phyloP scores from a whole-genome alignment of 2,329 filamentous ascomycete genomes.

The Juglanconis juglandina region DNA sequence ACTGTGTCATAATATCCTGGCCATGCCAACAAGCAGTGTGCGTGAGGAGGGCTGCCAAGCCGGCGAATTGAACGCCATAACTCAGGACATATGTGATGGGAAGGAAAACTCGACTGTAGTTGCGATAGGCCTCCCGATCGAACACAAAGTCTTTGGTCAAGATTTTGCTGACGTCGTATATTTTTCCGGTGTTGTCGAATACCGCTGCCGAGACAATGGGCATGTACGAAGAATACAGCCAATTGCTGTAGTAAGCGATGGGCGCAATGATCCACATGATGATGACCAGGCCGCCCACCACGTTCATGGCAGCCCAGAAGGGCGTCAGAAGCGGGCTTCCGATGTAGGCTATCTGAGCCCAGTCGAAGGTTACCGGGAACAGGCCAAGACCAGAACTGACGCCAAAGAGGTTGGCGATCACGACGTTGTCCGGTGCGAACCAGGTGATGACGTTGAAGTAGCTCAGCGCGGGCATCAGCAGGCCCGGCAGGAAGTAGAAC shows the following conservation, averaged over 20 bases:
- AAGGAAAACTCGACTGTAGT: constrained; percentile 80
- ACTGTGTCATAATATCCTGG: constrained; percentile 74
- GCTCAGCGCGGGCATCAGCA: constrained; percentile 78
- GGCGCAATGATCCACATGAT: constrained; percentile 85
- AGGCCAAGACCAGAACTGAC: constrained; percentile 80
- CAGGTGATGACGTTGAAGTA: constrained; percentile 89
- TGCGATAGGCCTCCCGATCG: constrained; percentile 69
- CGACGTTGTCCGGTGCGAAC: constrained; percentile 83
- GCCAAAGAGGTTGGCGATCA: constrained; percentile 81
- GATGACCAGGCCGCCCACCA: constrained; percentile 72
- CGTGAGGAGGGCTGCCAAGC: constrained; percentile 72
- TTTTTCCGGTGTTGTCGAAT: constrained; percentile 77
- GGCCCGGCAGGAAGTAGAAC: constrained; percentile 82
- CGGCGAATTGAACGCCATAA: constrained; percentile 83
- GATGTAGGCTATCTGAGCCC: constrained; percentile 86
- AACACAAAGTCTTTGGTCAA: constrained; percentile 76
- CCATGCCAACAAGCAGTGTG: constrained; percentile 85
- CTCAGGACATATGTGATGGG: constrained; percentile 85
- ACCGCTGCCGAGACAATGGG: constrained; percentile 81
- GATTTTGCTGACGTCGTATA: constrained; percentile 79
- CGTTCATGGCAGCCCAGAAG: constrained; percentile 84
- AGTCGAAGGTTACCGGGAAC: constrained; percentile 85
- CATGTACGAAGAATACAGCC: constrained; percentile 79
- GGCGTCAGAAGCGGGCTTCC: constrained; percentile 80
- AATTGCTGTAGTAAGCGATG: constrained; percentile 75